A percentile compares a stretch with the other conserved stretches of the same genome.
Evolutionary conservation across 129 eudicot species (phyloP).

Genomic region (Chrysanthemum lavandulifolium): DNA sequence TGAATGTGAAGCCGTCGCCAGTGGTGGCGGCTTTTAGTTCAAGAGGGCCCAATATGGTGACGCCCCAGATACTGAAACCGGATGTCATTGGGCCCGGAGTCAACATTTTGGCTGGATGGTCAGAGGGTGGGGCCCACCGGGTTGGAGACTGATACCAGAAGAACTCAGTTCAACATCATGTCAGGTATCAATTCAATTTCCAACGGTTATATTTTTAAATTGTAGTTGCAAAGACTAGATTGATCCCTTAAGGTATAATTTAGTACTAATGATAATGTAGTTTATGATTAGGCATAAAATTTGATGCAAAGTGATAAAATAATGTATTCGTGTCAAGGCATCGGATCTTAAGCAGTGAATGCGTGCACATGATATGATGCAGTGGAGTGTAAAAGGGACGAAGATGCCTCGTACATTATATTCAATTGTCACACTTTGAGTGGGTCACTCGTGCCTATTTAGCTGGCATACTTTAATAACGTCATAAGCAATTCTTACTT

Average conservation of each 20-base stretch:
- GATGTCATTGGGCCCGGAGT: constrained; percentile 96
- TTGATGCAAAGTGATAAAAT: constrained; percentile 22
- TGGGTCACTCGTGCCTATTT: background rate
- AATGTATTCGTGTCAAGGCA: constrained; percentile 11
- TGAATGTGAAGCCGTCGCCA: constrained; percentile 85
- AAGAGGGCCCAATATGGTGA: constrained; percentile 78
- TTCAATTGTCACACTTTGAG: background rate
- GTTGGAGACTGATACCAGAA: constrained; percentile 64
- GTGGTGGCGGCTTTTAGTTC: constrained; percentile 95
- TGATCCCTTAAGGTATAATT: background rate
- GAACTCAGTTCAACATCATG: constrained; percentile 77
- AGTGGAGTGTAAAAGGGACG: background rate
- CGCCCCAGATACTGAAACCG: constrained; percentile 86
- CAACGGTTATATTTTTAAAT: constrained; percentile 24
- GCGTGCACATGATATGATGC: constrained; percentile 5
- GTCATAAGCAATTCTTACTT: too few species aligned
- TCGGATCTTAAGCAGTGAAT: constrained; percentile 5
- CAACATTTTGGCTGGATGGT: constrained; percentile 94
- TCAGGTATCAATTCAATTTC: constrained; percentile 45
- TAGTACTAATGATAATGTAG: background rate
- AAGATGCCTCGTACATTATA: constrained; percentile 17
- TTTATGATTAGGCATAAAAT: constrained; percentile 10
- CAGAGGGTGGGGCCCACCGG: constrained; percentile 90
- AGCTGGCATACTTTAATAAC: too few species aligned
- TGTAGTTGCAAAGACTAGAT: background rate